Evolutionary conservation across 139 green algal genomes (phyloP), one percentile per base, ranked within the genome.

Genomic region (Volvox africanus): DNA sequence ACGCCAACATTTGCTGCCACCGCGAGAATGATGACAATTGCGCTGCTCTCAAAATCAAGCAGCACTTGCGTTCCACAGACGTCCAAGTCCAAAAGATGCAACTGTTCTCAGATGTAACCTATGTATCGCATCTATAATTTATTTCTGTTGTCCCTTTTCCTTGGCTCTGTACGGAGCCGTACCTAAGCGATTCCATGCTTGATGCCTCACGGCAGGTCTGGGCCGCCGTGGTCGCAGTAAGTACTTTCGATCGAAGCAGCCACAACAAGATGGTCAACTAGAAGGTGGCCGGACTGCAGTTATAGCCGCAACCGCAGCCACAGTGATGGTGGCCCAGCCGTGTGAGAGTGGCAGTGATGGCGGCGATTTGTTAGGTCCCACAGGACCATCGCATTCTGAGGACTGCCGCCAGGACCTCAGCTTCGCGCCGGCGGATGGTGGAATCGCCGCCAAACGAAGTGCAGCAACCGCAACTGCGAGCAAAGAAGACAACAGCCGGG

Each of bases 201-300:
- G 44, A 55, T 55, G 44, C 44, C 5, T 55, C 44, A 9, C 65
- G 21, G 55, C 82, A 89, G 85, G 85, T 28, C 44, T 89, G 69
- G 85, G 85, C 6, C 85, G 85, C 44, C 69, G 85, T 0, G 85
- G 37, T 21, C 85, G 85, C n/a, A 80, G 33, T n/a, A 65, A 65
- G 19, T 89, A 61, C 69, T 62, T 75, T 33, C 61, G 61, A 6
- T 1, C 22, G 30, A 30, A 77, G 17, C 81, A 87, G 30, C 81
- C 61, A 30, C 81, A 87, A 32, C 81, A 24, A 73, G 65, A 73
- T 73, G 65, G 65, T 73, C 65, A 28, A 73, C 65, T 73, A 28
- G 65, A 68, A 32, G 37, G 33, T 26, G 21, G 18, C 16, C 71
- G 5, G 65, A n/a, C n/a, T n/a, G n/a, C n/a, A n/a, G n/a, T n/a